phyloP scores from a whole-genome alignment of 2,329 filamentous ascomycete species.

The Orbilia javanica region DNA sequence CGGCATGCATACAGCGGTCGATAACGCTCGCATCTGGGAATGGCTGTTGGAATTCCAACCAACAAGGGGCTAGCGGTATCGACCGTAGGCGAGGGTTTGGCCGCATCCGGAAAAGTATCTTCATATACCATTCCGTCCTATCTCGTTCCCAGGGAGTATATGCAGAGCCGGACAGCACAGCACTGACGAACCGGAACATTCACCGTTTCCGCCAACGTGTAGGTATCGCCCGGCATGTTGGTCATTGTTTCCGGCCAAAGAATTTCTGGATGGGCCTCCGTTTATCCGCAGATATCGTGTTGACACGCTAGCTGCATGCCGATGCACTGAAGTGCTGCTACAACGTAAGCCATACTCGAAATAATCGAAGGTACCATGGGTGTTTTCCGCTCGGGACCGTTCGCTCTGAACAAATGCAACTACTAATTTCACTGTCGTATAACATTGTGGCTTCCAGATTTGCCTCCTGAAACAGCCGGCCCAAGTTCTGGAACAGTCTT shows the following conservation, averaged over 20 bases:
- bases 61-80: slow-evolving; percentile 35
- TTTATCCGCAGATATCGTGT: slow-evolving; percentile 16
- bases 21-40: slow-evolving; percentile 28
- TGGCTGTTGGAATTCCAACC: slow-evolving; percentile 26
- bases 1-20: slow-evolving; percentile 30
- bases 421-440: not conserved
- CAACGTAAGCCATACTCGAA: slow-evolving; percentile 14
- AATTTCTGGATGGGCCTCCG: not conserved
- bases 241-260: not conserved
- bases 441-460: not conserved
- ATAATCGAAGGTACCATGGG: not conserved
- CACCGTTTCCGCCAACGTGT: slow-evolving; percentile 20
- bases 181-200: slow-evolving; percentile 21
- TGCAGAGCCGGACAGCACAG: not conserved
- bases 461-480: slow-evolving; percentile 6
- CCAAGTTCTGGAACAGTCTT: not conserved
- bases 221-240: not conserved
- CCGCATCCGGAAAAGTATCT: slow-evolving; percentile 51
- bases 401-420: not conserved
- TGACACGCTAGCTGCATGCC: slow-evolving; percentile 14
- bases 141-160: slow-evolving; percentile 33
- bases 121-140: slow-evolving; percentile 29
- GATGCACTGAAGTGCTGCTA: slow-evolving; percentile 1
- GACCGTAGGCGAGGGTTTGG: not conserved
- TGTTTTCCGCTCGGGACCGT: not conserved